Evolutionary conservation across 2,329 filamentous ascomycete species (phyloP), one percentile per base, ranked within the genome.

Genomic region (Fusarium globosum): DNA sequence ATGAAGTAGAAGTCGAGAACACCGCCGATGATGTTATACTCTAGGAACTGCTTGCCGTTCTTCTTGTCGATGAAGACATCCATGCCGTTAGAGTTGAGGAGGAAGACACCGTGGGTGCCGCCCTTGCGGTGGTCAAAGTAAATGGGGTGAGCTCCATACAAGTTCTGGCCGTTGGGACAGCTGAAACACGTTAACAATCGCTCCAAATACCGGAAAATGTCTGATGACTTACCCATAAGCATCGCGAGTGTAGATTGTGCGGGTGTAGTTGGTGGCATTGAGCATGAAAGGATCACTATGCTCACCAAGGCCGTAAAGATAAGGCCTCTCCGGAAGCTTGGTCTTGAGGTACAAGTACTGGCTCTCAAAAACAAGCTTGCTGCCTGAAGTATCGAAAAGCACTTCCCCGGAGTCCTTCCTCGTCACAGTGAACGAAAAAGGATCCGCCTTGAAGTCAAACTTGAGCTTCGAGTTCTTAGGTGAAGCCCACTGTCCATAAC

Each of bases 1-100:
- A 92, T 76, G 77, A 92, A 92, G 78, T 92, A 92, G 58, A 92
- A 88, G 80, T 96, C 94, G 5, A 96, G 79, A 26, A 95, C 87
- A 15, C 94, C 94, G 12, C 94, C 93, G 1, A 96, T 86, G 2
- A 90, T 89, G 80, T 95, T 94, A 83, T 95, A 96, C 81, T 95
- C 92, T 10, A 96, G 87, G 65, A 91, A 94, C 76, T 94, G 90
- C 12, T 88, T 86, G 13, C 86, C 85, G 30, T 85, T 81, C 10
- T 85, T 82, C 3, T 88, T 88, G 79, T 94, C 88, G 80, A 95
- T 90, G 75, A 91, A 92, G 79, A 95, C 86, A 68, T 95, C 92
- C 91, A 95, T 95, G 39, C 89, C 92, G 76, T 94, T 92, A 18
- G 90, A 91, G 80, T 93, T 94, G 72, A 93, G 82, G 30, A 94